Base-by-base conservation (phyloP, 1,284 basidiomycete genomes). In the Cryptococcus wingfieldii region DNA sequence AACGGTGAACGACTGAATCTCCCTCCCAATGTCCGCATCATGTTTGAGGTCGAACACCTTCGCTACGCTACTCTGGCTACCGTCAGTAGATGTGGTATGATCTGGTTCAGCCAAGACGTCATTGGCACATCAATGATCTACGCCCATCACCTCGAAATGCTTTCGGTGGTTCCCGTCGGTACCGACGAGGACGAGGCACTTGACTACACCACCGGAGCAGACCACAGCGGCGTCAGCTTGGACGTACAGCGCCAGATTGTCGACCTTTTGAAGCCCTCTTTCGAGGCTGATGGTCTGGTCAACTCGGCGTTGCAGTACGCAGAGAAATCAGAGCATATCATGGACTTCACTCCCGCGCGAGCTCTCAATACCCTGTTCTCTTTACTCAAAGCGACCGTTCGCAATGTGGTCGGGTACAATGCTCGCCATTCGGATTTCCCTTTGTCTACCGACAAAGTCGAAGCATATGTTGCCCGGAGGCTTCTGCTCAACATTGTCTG, bases 1-100 rank as follows among this genome's bases (percentile, higher is more conserved):
- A 99, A 98, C 63, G 96, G 96, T 69, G 96, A 99, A 75, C 93
- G 96, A 67, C 86, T 99, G 60, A 98, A 94, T 69, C 82, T 99
- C 42, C 97, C 96, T 1, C 83, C 90, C 3, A 98, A 98, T 70
- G 95, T 99, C 25, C 87, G 96, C 58, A 94, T 99, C 77, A 94
- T 99, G 91, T 99, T 99, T 72, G 96, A 99, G 76, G 97, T 98
- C 55, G 97, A 99, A 77, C 92, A 95, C 75, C 84, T 99, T 64
- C 89, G 87, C 68, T 98, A 96, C 74, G 97, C 96, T 0, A 99
- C 97, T 1, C 84, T 91, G 47, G 96, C 96, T 8, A 99, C 96
- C 14, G 97, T 99, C 79, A 96, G 92, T 84, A 94, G 96, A 55
- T 99, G 96, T 74, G 96, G 96, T 75, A 99, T 99, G 96, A 95